Evolutionary conservation across 116 monocot genomes (phyloP).

Genomic region (Posidonia oceanica): DNA sequence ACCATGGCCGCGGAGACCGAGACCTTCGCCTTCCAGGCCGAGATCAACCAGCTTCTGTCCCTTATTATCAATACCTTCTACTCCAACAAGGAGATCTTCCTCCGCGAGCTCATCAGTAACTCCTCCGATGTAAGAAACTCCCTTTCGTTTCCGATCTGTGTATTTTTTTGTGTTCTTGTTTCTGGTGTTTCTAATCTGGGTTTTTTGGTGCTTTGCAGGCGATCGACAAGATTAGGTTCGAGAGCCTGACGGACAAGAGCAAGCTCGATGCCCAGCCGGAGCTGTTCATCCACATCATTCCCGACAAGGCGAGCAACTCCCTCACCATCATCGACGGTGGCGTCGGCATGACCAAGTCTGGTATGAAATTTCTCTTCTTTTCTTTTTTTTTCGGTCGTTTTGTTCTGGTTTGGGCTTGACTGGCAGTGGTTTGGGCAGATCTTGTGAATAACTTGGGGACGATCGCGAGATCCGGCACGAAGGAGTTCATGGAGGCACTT

Average conservation of each 20-base stretch:
- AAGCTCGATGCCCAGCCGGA: constrained; percentile 40
- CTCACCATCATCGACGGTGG: constrained; percentile 36
- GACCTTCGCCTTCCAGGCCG: constrained; percentile 45
- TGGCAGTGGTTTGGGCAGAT: constrained; percentile 7
- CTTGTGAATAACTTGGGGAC: constrained; percentile 41
- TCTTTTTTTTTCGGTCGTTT: neutral
- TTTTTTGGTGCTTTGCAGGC: constrained; percentile 15
- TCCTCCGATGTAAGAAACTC: constrained; percentile 26
- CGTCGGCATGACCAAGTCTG: constrained; percentile 37
- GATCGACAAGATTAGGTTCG: constrained; percentile 34
- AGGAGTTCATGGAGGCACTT: constrained; percentile 42
- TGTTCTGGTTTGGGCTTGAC: neutral
- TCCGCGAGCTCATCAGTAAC: constrained; percentile 40
- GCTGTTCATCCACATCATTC: constrained; percentile 36
- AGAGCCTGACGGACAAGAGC: constrained; percentile 41
- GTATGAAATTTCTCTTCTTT: neutral
- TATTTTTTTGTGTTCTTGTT: neutral
- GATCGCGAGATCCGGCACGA: constrained; percentile 35
- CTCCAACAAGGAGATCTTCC: constrained; percentile 50
- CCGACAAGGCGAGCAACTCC: constrained; percentile 27
- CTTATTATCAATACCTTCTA: constrained; percentile 43
- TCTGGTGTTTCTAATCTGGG: neutral
- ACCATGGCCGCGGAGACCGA: constrained; percentile 18
- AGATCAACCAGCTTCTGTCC: constrained; percentile 37
- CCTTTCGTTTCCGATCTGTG: too few relatives aligned